Conservation (phyloP, 306 rosid species). For the Sphenostylis stenocarpa region DNA sequence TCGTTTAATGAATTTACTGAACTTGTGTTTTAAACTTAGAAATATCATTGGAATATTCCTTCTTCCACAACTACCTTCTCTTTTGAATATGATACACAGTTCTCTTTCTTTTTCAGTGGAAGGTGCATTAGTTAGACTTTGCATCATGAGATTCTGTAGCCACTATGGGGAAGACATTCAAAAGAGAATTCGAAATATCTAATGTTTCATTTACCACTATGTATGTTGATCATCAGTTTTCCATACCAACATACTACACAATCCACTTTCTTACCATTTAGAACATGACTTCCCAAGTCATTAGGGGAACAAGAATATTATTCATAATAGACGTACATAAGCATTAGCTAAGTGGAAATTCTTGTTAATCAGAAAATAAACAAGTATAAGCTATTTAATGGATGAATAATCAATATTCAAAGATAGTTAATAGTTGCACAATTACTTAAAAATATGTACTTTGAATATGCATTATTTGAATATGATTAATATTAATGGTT, state of each 20-base stretch:
- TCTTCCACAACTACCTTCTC: slow-evolving; percentile 20
- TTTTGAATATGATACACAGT: not conserved
- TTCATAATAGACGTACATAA: not conserved
- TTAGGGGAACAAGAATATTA: not conserved
- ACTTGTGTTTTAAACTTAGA: not conserved
- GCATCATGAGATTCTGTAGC: slow-evolving; percentile 33
- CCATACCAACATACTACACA: not conserved
- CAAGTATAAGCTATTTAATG: no score
- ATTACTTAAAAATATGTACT: no score
- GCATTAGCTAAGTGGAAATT: no score
- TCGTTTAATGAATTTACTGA: not conserved
- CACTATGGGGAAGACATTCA: slow-evolving; percentile 6
- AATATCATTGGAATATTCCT: slow-evolving; percentile 19
- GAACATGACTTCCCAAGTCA: not conserved
- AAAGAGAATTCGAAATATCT: not conserved
- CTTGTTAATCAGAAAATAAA: no score
- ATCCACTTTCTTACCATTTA: not conserved
- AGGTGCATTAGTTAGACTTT: slow-evolving; percentile 28
- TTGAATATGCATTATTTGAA: no score
- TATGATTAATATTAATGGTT: no score
- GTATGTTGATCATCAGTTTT: not conserved
- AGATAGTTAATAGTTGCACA: no score
- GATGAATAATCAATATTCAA: no score
- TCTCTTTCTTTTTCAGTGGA: slow-evolving; percentile 22
- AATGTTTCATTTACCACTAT: slow-evolving; percentile 11